Evolutionary conservation across 495 filamentous ascomycete genomes (phyloP), one percentile per base, ranked within the genome.

Genomic region (Daldinia decipiens): DNA sequence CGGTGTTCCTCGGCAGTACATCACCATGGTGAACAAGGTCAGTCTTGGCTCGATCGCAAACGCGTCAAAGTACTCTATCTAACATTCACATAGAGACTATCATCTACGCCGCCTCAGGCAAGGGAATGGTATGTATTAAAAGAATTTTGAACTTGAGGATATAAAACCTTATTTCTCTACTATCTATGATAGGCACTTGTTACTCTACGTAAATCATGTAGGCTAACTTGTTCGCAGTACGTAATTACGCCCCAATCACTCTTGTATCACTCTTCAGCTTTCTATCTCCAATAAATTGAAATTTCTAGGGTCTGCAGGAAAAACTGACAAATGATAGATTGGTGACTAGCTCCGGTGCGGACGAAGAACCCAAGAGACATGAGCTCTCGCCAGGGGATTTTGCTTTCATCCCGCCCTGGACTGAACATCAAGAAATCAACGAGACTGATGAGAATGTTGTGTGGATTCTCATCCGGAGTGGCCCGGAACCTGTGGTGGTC

Each of bases 401-500:
- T 72, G 89, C 88, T 2, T 80, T 89, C 52, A 83, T 92, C 27
- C 89, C 88, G 0, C 83, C 89, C 0, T 90, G 82, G 79, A 86
- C 85, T 0, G 88, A 91, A 72, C 88, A 91, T 75, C 89, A 91
- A 71, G 84, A 85, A 72, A 77, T 89, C n/a, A 91, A 91, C 74
- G 86, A 91, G 26, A 81, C 82, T 0, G 71, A 77, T 11, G 84
- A 87, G 27, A 86, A 89, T 19, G 74, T 89, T 12, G 80, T 83
- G 31, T 89, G 87, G 86, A 83, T 90, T 17, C 82, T 90, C 43
- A 87, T 84, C 8, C 81, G 88, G 15, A 86, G 84, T 74, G 89
- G 89, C 11, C 71, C 82, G 4, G 76, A 80, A 53, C 88, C 88
- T 1, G 79, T 86, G 2, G 87, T 89, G 13, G 84, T 85, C 55